Evolutionary conservation across 768 basidiomycete species (phyloP), one percentile per base, ranked within the genome.

Genomic region (Steccherinum ochraceum): DNA sequence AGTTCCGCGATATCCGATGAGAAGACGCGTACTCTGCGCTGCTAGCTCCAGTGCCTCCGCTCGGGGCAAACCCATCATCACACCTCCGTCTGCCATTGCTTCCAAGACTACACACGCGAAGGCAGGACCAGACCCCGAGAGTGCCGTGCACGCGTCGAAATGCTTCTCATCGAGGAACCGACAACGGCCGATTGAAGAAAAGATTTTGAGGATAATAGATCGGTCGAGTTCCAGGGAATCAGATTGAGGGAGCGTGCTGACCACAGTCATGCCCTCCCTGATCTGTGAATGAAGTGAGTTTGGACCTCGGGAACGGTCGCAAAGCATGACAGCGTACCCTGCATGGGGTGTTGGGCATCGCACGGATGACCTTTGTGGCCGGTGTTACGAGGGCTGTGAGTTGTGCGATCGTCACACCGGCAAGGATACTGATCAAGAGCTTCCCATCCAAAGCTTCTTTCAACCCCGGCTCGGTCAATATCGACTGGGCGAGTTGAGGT

Each of bases 311-410:
- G 24, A 49, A 24, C 18, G 18, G 19, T 21, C 12, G 5, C n/a
- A n/a, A n/a, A n/a, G n/a, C n/a, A n/a, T n/a, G 43, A 25, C 12
- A 20, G 58, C 79, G 52, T 54, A 93, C 95, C 67, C 90, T 90
- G 72, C 89, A 92, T 18, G 96, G 93, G 2, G 95, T 98, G 64
- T 99, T 99, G 56, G 96, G 94, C 96, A 99, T 99, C 11, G 93
- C 90, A 51, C 96, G 84, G 52, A 98, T 84, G 53, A 97, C 87
- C 58, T 80, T 83, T 40, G 91, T 92, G n/a, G 74, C 75, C 2
- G 84, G 75, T 21, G 72, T 71, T 25, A 93, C 89, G 87, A 86
- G 88, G 4, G 67, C 75, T 42, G 74, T 69, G 30, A 98, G 72
- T 66, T 97, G 94, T 26, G 73, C 55, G 56, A 98, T 87, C 24